Base-by-base conservation (phyloP, 1,139 yeast species). In the Pichia sp. region DNA sequence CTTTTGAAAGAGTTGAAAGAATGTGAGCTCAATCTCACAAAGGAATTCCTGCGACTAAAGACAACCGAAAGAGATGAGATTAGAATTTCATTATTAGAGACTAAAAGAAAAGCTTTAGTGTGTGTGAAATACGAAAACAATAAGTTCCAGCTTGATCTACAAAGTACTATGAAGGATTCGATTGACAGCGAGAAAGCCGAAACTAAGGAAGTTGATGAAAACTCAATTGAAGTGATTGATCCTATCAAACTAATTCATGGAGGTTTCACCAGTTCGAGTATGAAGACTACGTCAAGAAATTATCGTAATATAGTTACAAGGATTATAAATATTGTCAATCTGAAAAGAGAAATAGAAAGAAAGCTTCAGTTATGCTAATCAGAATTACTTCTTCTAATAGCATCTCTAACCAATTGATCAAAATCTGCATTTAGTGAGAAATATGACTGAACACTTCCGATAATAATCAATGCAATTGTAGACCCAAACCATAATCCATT, bases 401-500 rank as follows among this genome's bases (percentile, higher is more conserved):
- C 78, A 33, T 70, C 75, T 26, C 62, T 61, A 33, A 74, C 61
- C 28, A 77, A 64, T 40, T 59, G 55, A 15, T 72, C 67, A 79
- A 84, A 80, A 55, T 78, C 70, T 3, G 79, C 77, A 30, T 55
- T 53, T 21, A 70, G 46, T 9, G 75, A 74, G 47, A 55, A 72
- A 52, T 68, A 73, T 51, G 70, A 66, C 53, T 75, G 80, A 18
- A 73, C 71, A n/a, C 54, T 47, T 2, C 79, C 79, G 47, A 75
- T 72, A 10, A 74, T 64, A 1, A 74, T 58, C 46, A 75, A 63
- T 1, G 79, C 79, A 22, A 67, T 62, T 2, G 71, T 67, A 35
- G 69, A 64, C 25, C 81, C 81, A 18, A 66, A 59, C 81, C 81
- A 75, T 39, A 75, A 64, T 0, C 80, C 81, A 44, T 64, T 59